Evolutionary conservation across 2,329 filamentous ascomycete genomes (phyloP).

Genomic region (Neurospora sp.): DNA sequence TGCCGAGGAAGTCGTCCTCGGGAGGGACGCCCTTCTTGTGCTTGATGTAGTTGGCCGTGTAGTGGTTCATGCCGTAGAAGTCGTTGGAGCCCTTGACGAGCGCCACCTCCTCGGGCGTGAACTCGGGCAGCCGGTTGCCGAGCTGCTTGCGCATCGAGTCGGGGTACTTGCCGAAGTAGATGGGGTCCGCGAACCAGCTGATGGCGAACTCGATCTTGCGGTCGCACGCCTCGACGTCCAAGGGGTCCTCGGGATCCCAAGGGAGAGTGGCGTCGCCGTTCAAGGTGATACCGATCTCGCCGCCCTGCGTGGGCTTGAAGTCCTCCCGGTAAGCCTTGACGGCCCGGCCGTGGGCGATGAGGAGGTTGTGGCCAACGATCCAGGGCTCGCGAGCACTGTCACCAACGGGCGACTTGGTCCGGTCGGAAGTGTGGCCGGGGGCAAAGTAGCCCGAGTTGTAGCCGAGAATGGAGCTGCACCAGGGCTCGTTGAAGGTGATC

Average conservation of each 20-base stretch:
- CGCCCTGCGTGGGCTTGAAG: conserved; percentile 62
- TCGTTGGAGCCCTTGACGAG: conserved; percentile 82
- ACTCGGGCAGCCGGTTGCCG: conserved; percentile 64
- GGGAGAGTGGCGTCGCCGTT: conserved; percentile 79
- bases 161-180: conserved; percentile 79
- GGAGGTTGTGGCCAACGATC: conserved; percentile 71
- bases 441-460: conserved; percentile 72
- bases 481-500: conserved; percentile 89
- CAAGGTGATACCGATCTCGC: conserved; percentile 78
- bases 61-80: conserved; percentile 94
- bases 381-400: conserved; percentile 72
- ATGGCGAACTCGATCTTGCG: conserved; percentile 84
- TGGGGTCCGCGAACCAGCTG: conserved; percentile 79
- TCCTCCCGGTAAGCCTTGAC: conserved; percentile 78
- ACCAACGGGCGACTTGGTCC: conserved; percentile 58
- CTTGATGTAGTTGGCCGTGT: conserved; percentile 80
- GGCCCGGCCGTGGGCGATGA: conserved; percentile 70
- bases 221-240: conserved; percentile 64
- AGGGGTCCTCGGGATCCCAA: conserved; percentile 68
- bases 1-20: conserved; percentile 61
- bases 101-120: conserved; percentile 60
- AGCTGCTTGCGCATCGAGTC: conserved; percentile 76
- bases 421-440: conserved; percentile 72
- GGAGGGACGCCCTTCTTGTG: conserved; percentile 54
- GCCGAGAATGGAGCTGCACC: conserved; percentile 73